A percentile compares a stretch with the other conserved stretches of the same genome.
These are phyloP conservation scores for Jamesozyma gamospora DNA, from an alignment of 805 yeast genomes.

Conservation along the genomic window DNA sequence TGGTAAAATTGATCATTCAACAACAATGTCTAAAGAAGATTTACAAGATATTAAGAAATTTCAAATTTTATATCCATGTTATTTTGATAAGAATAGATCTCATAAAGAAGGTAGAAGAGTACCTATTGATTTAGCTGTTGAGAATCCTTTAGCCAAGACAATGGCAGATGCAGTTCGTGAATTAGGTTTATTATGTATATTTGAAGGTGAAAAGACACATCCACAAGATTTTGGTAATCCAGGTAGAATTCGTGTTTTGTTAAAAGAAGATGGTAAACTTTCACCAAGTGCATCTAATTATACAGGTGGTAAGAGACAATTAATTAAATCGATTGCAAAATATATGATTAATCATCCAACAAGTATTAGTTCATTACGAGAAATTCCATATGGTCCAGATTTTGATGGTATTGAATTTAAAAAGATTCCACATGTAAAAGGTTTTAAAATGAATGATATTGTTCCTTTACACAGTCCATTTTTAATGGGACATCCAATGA, in stretches of 20 bases:
- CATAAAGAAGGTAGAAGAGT: slow-evolving; percentile 81
- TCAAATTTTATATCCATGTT: slow-evolving; percentile 82
- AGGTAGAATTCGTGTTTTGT: slow-evolving; percentile 78
- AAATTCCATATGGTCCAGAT: slow-evolving; percentile 58
- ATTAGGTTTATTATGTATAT: slow-evolving; percentile 32
- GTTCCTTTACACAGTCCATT: slow-evolving; percentile 82
- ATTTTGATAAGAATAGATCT: slow-evolving; percentile 72
- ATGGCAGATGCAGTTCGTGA: slow-evolving; percentile 59
- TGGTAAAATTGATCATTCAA: slow-evolving; percentile 21
- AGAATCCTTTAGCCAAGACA: slow-evolving; percentile 78
- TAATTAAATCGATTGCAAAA: slow-evolving; percentile 50
- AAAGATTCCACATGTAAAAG: slow-evolving; percentile 68
- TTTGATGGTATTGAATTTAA: slow-evolving; percentile 44
- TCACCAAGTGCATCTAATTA: slow-evolving; percentile 18
- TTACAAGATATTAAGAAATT: slow-evolving; percentile 54
- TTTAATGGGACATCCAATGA: slow-evolving; percentile 75
- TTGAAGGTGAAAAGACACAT: slow-evolving; percentile 78
- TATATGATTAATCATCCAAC: slow-evolving; percentile 63
- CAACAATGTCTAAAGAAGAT: slow-evolving; percentile 41
- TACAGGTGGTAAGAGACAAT: slow-evolving; percentile 48
- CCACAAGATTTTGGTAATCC: slow-evolving; percentile 98
- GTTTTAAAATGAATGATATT: slow-evolving; percentile 74
- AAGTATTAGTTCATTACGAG: slow-evolving; percentile 49
- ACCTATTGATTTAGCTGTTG: slow-evolving; percentile 54
- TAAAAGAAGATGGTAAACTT: slow-evolving; percentile 43